A percentile compares a stretch with the other conserved stretches of the same genome.
phyloP scores from a whole-genome alignment of 148 eudicot species.

The Suaeda aralocaspica region DNA sequence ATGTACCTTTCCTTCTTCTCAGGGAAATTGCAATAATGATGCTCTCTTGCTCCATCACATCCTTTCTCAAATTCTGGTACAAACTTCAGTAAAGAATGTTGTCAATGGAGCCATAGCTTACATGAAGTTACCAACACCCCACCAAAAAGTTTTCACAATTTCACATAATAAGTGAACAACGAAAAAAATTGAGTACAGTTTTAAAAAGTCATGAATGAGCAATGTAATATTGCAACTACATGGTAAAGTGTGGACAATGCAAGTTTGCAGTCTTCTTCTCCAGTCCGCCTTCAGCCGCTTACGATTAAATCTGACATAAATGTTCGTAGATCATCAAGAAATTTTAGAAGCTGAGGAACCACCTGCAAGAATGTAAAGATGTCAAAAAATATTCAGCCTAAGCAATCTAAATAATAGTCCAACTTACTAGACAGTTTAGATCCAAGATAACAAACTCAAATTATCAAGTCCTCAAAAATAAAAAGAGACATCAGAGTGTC shows the following conservation, averaged over 20 bases:
- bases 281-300: constrained; percentile 93
- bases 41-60: constrained; percentile 61
- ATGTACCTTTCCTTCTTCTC: constrained; percentile 69
- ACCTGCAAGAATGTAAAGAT: constrained; percentile 40
- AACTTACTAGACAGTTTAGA: too few relatives aligned
- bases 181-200: neutral
- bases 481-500: neutral
- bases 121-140: constrained; percentile 90
- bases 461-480: too few relatives aligned
- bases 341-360: constrained; percentile 87
- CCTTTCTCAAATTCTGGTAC: constrained; percentile 82
- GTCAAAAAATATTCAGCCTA: neutral
- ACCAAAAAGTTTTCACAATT: constrained; percentile 16
- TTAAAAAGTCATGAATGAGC: constrained; percentile 2
- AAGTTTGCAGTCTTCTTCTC: constrained; percentile 87
- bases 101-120: constrained; percentile 96
- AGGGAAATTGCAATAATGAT: constrained; percentile 88
- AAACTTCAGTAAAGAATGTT: constrained; percentile 94
- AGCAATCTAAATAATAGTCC: neutral
- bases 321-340: constrained; percentile 80
- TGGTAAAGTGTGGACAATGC: constrained; percentile 92
- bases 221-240: constrained; percentile 53
- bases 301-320: constrained; percentile 91
- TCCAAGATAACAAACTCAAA: neutral
- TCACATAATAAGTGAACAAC: neutral